Base-by-base conservation (phyloP, 2,329 filamentous ascomycete genomes). In the Sphaerulina vaccinii region DNA sequence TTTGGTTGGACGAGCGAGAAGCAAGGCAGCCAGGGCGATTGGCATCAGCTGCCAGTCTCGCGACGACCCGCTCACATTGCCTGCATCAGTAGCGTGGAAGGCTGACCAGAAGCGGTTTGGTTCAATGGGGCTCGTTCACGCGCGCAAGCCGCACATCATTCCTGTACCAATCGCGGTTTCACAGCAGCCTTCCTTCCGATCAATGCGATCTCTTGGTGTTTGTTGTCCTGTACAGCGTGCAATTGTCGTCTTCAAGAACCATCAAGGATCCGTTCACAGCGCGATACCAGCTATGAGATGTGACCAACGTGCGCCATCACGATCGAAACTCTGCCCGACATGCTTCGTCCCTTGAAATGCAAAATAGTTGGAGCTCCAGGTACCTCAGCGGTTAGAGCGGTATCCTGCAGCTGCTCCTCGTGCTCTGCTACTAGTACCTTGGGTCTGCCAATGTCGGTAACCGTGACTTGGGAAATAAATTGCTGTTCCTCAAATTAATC, bases 21-120 rank as follows among this genome's bases (percentile, higher is more conserved):
- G 4, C 37, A 39, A 39, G 37, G 37, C 16, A 29, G 27, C 9
- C 24, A 27, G 24, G 8, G 9, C 32, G 48, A 19, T 22, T 19
- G 32, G 22, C 32, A 41, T 49, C 37, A 49, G 27, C 47, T 49
- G 37, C 44, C 33, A 48, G 8, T 29, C 44, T 38, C 44, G 44
- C 44, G 35, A 48, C 45, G 45, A 39, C 8, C 45, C 45, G 45
- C 45, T 39, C 18, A n/a, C n/a, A 47, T 47, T 27, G 21, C 44
- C 44, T 47, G 44, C 44, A 47, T 47, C 32, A 38, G 21, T 29
- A 24, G 15, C 13, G 16, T 1, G 13, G 7, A 18, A 36, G 13
- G 22, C 32, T 22, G 35, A 23, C 24, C 23, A 13, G 24, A 27
- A 27, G 24, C 5, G 24, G 24, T 10, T 10, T 27, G 24, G 24